Percentiles rank a stretch among this genome's conserved stretches.
phyloP scores from a whole-genome alignment of 78 protist genomes.

The Trichosphaerium sp. region DNA sequence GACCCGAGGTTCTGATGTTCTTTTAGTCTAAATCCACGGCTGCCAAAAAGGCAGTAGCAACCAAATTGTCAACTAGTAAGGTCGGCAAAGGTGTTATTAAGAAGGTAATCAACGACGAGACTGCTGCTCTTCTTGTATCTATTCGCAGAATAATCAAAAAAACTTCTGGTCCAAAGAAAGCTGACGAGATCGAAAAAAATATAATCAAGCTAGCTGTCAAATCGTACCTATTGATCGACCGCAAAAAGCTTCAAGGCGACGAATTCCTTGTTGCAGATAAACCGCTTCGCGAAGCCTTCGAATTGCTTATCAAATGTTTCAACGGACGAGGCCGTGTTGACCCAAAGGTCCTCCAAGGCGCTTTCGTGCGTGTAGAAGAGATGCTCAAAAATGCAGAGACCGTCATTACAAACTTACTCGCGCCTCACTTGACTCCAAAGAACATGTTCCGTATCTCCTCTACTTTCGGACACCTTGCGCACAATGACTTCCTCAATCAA shows the following conservation, averaged over 20 bases:
- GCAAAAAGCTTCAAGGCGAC: slow-evolving; percentile 8
- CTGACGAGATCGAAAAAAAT: slow-evolving; percentile 41
- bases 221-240: slow-evolving; percentile 22
- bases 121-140: slow-evolving; percentile 17
- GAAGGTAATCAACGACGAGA: slow-evolving; percentile 35
- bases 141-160: slow-evolving; percentile 23
- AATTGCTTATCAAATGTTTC: slow-evolving; percentile 15
- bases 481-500: slow-evolving; percentile 14
- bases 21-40: too few species aligned
- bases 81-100: slow-evolving; percentile 40
- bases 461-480: slow-evolving; percentile 24
- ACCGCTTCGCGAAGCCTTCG: slow-evolving; percentile 29
- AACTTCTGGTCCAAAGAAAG: slow-evolving; percentile 24
- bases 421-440: slow-evolving; percentile 33
- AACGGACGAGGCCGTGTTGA: slow-evolving; percentile 27
- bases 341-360: slow-evolving; percentile 1
- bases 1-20: too few species aligned
- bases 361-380: slow-evolving; percentile 1
- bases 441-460: slow-evolving; percentile 18
- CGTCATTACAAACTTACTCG: slow-evolving; percentile 4
- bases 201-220: slow-evolving; percentile 29
- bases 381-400: slow-evolving; percentile 26
- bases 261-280: slow-evolving; percentile 24
- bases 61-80: slow-evolving; percentile 25
- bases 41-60: slow-evolving; percentile 38